Conservation (phyloP, 257 asterid genomes). For the Solanum dulcamara region DNA sequence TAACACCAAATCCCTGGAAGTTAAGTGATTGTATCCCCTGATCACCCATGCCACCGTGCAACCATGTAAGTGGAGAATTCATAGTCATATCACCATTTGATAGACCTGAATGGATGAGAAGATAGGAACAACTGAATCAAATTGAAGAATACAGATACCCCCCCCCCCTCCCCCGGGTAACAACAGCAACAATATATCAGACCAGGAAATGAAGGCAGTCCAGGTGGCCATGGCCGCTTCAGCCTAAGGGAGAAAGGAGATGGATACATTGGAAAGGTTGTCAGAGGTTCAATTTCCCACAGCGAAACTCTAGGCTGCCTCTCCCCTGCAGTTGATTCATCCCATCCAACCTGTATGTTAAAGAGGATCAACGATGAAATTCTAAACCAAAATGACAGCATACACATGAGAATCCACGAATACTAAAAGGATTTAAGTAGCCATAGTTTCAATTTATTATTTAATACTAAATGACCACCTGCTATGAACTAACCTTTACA, state of each 20-base stretch:
- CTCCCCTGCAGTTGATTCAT: slow-evolving; percentile 96
- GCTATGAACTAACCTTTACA: slow-evolving; percentile 45
- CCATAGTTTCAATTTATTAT: neutral
- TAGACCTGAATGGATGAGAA: slow-evolving; percentile 32
- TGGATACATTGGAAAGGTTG: slow-evolving; percentile 90
- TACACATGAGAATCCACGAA: neutral
- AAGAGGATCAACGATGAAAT: neutral
- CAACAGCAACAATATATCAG: slow-evolving; percentile 1
- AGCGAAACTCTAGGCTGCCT: slow-evolving; percentile 89
- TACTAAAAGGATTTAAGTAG: neutral
- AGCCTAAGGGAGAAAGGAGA: slow-evolving; percentile 82
- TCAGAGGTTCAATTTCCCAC: slow-evolving; percentile 88
- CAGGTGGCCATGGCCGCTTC: slow-evolving; percentile 90
- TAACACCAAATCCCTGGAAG: slow-evolving; percentile 57
- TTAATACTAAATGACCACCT: neutral
- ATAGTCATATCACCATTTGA: slow-evolving; percentile 47
- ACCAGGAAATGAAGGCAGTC: slow-evolving; percentile 68
- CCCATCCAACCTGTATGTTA: slow-evolving; percentile 80
- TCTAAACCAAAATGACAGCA: neutral
- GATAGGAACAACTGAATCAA: neutral
- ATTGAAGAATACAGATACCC: neutral
- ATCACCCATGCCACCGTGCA: slow-evolving; percentile 54
- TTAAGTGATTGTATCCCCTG: slow-evolving; percentile 53
- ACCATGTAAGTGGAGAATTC: slow-evolving; percentile 57
- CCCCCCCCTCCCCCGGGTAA: too few species aligned